A percentile compares a stretch with the other conserved stretches of the same genome.
Evolutionary conservation across 305 asterid species (phyloP).

Genomic region (Lippia alba): DNA sequence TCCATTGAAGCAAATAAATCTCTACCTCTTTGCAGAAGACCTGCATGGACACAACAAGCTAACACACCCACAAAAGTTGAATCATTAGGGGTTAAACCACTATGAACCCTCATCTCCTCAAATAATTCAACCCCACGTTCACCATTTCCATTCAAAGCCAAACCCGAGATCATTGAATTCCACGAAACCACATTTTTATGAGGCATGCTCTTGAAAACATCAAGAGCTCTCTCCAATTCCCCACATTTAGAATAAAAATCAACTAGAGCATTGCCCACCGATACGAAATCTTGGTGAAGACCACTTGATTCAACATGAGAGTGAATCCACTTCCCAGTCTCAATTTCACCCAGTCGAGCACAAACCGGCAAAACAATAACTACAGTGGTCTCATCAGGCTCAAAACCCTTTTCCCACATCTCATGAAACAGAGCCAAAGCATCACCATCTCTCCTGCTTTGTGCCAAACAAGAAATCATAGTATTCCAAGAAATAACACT

Average conservation of each 20-base stretch:
- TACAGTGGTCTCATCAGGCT: constrained; percentile 66
- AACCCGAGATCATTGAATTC: constrained; percentile 63
- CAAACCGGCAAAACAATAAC: constrained; percentile 59
- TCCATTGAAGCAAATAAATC: constrained; percentile 55
- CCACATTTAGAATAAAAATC: constrained; percentile 69
- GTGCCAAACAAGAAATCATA: constrained; percentile 59
- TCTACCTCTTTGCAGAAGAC: constrained; percentile 60
- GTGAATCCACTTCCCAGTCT: constrained; percentile 55
- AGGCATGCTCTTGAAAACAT: constrained; percentile 50
- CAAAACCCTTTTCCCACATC: constrained; percentile 50
- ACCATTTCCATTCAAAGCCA: constrained; percentile 67
- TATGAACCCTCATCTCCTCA: constrained; percentile 51
- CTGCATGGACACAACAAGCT: constrained; percentile 72
- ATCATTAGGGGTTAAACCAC: constrained; percentile 51
- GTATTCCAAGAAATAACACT: constrained; percentile 67
- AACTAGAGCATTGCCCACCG: constrained; percentile 62
- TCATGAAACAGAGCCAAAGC: constrained; percentile 51
- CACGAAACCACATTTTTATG: constrained; percentile 58
- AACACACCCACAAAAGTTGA: constrained; percentile 63
- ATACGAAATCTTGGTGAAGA: constrained; percentile 44
- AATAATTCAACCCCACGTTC: constrained; percentile 55
- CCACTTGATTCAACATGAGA: constrained; percentile 53
- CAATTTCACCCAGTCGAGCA: constrained; percentile 56
- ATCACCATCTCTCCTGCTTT: constrained; percentile 50
- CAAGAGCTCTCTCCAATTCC: constrained; percentile 46